A percentile compares a stretch with the other conserved stretches of the same genome.
These are phyloP conservation scores for Colletotrichum godetiae DNA, from an alignment of 2,329 filamentous ascomycete species.

Conservation along the genomic window DNA sequence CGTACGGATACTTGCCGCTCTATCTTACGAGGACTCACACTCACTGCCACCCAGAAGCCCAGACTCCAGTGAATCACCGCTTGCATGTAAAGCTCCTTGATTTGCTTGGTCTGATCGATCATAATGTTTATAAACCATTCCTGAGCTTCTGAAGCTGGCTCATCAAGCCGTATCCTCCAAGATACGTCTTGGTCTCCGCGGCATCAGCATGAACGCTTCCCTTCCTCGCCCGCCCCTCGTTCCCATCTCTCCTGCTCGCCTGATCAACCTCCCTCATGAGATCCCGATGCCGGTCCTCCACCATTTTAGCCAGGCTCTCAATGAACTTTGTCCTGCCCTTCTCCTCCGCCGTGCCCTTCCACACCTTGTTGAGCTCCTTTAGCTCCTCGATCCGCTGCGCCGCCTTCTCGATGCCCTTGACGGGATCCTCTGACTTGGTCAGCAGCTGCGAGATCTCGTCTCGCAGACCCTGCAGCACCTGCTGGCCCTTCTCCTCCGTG, in stretches of 20 bases:
- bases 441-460: conserved; percentile 79
- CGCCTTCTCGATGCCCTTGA: conserved; percentile 79
- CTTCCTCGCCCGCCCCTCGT: conserved; percentile 48
- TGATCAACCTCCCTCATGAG: conserved; percentile 64
- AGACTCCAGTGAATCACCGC: not conserved
- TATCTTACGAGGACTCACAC: too few species aligned
- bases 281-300: conserved; percentile 78
- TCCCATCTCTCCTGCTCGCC: conserved; percentile 48
- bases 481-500: conserved; percentile 87
- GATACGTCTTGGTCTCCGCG: conserved; percentile 55
- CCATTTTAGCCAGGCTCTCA: conserved; percentile 81
- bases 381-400: conserved; percentile 80
- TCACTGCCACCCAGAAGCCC: not conserved
- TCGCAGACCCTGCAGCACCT: conserved; percentile 77
- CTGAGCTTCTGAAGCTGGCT: conserved; percentile 72
- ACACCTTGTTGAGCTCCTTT: conserved; percentile 80
- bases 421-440: conserved; percentile 64
- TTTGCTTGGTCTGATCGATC: not conserved
- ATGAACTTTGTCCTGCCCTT: conserved; percentile 85
- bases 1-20: too few species aligned
- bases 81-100: not conserved
- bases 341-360: conserved; percentile 96
- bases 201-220: conserved; percentile 44
- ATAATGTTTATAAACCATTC: conserved; percentile 56
- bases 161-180: conserved; percentile 69